Evolutionary conservation across 2,329 filamentous ascomycete genomes (phyloP), one percentile per base, ranked within the genome.

Genomic region (Xylariomycetidae sp.): DNA sequence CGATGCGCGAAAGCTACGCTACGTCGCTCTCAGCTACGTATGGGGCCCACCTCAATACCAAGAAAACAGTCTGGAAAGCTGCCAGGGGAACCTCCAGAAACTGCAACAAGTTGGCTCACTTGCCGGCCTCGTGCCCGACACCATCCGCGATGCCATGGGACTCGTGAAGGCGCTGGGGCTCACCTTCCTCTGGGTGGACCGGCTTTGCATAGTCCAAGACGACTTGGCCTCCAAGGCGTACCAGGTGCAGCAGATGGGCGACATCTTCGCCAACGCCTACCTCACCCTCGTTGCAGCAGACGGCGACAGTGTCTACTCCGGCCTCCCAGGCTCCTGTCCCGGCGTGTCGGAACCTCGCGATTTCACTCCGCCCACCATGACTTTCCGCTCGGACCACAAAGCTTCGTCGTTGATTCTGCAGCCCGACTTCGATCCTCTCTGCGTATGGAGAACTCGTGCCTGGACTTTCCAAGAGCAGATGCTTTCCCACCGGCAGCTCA

Each of bases 191-290:
- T n/a, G n/a, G n/a, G n/a, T n/a, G n/a, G n/a, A n/a, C n/a, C n/a
- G n/a, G n/a, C n/a, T n/a, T n/a, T n/a, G n/a, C n/a, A n/a, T n/a
- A n/a, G n/a, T n/a, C n/a, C n/a, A n/a, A n/a, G n/a, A n/a, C n/a
- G n/a, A n/a, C n/a, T n/a, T n/a, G 20, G 20, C 20, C 17, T 29
- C 12, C 17, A 29, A 29, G 13, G 8, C 8, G 13, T 12, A 61
- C 44, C 31, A 37, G 22, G 19, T 30, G 15, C 17, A 22, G 20
- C 17, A 33, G 25, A 37, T 37, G 29, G 30, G 35, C 16, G 15
- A 23, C 4, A 33, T 37, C 19, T 37, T 26, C 23, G 19, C 26
- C 10, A 32, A 29, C 25, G 25, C 30, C 14, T 33, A 37, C 18
- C 7, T 33, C n/a, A 37, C 35, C 10, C 25, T 33, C 5, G 17